Base-by-base conservation (phyloP, 164 flowering plant genomes). In the Stephania japonica region DNA sequence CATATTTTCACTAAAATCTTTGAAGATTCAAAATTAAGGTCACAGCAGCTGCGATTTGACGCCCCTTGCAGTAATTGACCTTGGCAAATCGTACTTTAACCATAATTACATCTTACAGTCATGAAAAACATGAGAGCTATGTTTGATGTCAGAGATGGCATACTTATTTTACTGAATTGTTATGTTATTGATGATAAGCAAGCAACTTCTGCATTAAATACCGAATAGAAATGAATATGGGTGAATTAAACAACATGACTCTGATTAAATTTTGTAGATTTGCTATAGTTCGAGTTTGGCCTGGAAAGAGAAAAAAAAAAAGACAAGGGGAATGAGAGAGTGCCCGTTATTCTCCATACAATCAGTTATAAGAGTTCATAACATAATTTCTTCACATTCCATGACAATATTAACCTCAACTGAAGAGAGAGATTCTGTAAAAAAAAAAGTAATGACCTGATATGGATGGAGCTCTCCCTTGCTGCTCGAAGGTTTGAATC, bases 401-500 rank as follows among this genome's bases (percentile, higher is more conserved):
- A 19, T 59, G 21, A 59, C 0, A n/a, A 59, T n/a, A 59, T 19
- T 2, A 59, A 59, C 23, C 24, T n/a, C 23, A 59, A 59, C 19
- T 59, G 19, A 59, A 59, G 23, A n/a, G 64, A 24, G n/a, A 24
- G 25, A 21, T 59, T n/a, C 26, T 5, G 38, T 32, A 32, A 32
- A 4, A 32, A 42, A 49, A 66, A 27, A 70, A 66, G 68, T 24
- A 53, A 44, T 69, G 71, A 93, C 99, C 99, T 86, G 71, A 93
- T 80, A 77, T 91, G 97, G 79, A 96, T 96, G 62, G 98, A 86
- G 8, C 88, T 84, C 80, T 93, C 99, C 80, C 91, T 96, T 79
- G 99, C 90, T 68, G 94, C 89, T 86, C 96, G 85, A 73, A 96
- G 97, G 73, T 80, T 90, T 77, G 97, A 84, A 82, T 96, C 99